Percentiles rank a stretch among this genome's conserved stretches.
Conservation (phyloP, 352 stramenopile species). For the Phytophthora citrophthora region DNA sequence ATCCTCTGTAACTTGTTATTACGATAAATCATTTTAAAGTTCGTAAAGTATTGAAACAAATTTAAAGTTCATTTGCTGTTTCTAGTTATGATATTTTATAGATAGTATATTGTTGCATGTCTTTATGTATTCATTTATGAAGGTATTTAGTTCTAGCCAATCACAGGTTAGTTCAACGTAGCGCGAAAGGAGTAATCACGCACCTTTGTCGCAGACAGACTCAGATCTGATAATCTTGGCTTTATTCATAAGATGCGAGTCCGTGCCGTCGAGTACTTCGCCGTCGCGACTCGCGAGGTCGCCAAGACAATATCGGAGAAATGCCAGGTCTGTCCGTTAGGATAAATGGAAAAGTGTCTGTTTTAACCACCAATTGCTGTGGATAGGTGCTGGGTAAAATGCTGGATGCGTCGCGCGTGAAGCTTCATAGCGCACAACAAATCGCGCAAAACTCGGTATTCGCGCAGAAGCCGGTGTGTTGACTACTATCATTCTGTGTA, state of each 20-base stretch:
- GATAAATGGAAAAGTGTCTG: not conserved
- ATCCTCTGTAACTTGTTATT: not conserved
- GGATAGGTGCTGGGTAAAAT: conserved; percentile 68
- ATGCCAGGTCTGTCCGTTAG: conserved; percentile 47
- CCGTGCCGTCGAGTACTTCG: conserved; percentile 43
- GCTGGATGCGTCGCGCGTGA: conserved; percentile 63
- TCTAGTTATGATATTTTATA: not conserved
- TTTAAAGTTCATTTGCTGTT: not conserved
- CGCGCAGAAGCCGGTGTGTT: conserved; percentile 53
- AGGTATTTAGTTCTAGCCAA: conserved; percentile 9
- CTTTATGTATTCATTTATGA: too few species aligned
- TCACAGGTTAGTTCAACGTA: conserved; percentile 22
- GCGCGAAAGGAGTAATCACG: conserved; percentile 17
- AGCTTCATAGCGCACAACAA: conserved; percentile 59
- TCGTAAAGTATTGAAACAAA: too few species aligned
- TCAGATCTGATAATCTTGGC: conserved; percentile 24
- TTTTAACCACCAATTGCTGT: not conserved
- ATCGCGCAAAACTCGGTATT: conserved; percentile 63
- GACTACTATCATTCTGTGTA: not conserved
- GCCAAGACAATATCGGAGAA: conserved; percentile 75
- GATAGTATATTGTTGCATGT: too few species aligned
- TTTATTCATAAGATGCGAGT: conserved; percentile 1
- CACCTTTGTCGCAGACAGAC: conserved; percentile 20
- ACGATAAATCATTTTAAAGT: too few species aligned
- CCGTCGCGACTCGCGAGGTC: conserved; percentile 61